phyloP scores from a whole-genome alignment of 805 yeast genomes.

The Metschnikowia orientalis region DNA sequence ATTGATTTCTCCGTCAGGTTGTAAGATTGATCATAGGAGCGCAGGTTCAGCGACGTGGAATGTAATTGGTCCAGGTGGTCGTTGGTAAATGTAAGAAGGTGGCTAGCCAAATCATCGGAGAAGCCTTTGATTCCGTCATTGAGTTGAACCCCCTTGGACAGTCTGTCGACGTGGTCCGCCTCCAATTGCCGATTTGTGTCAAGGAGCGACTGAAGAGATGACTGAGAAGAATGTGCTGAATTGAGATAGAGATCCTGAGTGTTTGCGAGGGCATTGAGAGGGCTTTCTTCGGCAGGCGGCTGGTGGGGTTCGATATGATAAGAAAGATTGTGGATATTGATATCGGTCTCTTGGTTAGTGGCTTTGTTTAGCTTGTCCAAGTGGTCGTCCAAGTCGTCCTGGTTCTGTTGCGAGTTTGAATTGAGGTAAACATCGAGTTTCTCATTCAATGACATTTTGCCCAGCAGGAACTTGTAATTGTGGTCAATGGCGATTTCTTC shows the following conservation, averaged over 20 bases:
- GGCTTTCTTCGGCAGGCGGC: slow-evolving; percentile 23
- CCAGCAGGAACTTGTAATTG: slow-evolving; percentile 10
- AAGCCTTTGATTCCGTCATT: slow-evolving; percentile 44
- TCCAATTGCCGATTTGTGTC: slow-evolving; percentile 17
- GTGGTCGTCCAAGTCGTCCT: slow-evolving; percentile 34
- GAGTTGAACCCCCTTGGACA: slow-evolving; percentile 28
- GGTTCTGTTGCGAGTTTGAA: slow-evolving; percentile 11
- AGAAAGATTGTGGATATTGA: slow-evolving; percentile 35
- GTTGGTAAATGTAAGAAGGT: slow-evolving; percentile 14
- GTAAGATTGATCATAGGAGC: slow-evolving; percentile 31
- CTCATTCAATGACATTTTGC: slow-evolving; percentile 39
- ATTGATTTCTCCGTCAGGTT: slow-evolving; percentile 39
- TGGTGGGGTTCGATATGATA: slow-evolving; percentile 20
- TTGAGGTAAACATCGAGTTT: slow-evolving; percentile 42
- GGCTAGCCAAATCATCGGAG: slow-evolving; percentile 33
- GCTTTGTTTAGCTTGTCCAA: slow-evolving; percentile 28
- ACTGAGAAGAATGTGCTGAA: slow-evolving; percentile 35
- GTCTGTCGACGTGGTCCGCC: slow-evolving; percentile 9
- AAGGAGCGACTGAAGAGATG: slow-evolving; percentile 26
- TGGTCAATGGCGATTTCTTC: slow-evolving; percentile 52
- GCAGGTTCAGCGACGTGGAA: slow-evolving; percentile 6
- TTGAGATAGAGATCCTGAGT: slow-evolving; percentile 21
- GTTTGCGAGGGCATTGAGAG: slow-evolving; percentile 29
- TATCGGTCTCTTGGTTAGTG: slow-evolving; percentile 23
- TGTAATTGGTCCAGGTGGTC: slow-evolving; percentile 1